Evolutionary conservation across 495 filamentous ascomycete genomes (phyloP), one percentile per base, ranked within the genome.

Genomic region (Collariella sp.): DNA sequence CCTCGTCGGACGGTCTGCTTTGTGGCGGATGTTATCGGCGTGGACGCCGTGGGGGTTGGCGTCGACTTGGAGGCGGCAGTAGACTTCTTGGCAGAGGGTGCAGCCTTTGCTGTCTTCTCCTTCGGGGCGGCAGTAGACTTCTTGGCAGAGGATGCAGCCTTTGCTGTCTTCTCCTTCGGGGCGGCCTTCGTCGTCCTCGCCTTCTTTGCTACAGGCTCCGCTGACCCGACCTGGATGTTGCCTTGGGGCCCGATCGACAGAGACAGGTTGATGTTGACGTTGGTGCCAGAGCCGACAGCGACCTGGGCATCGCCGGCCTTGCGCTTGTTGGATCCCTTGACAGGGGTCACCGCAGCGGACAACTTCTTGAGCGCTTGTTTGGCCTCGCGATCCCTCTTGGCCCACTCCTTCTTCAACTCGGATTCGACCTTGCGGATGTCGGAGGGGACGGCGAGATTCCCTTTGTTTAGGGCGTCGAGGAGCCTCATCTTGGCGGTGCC

Each of bases 401-500:
- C 59, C 66, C 72, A 81, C 29, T 81, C 72, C 50, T 74, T 79
- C 69, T 72, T 79, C 61, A 82, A 57, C 31, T 75, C 72, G n/a
- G 61, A 39, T 63, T 83, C 79, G 18, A 81, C 36, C 50, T 65
- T 69, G 51, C 43, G 38, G 23, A 80, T 66, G 31, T 66, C 54
- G 15, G 57, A 19, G 3, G 79, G 79, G 7, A 83, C 70, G 1
- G 58, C 57, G 1, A 83, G 53, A 7, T 64, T 70, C 7, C 67
- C 72, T 16, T 52, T 51, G 44, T 75, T 75, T 45, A 82, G 55
- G 18, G 75, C 76, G 52, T 80, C 75, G 29, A 73, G 70, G 5
- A 84, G 66, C 26, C 78, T 64, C 71, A 79, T 77, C 62, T 80
- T 77, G 19, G 80, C 79, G 0, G 72, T 73, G 5, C 75, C 75